Evolutionary conservation across 306 rosid species (phyloP), one percentile per base, ranked within the genome.

Genomic region (Casuarina glauca): DNA sequence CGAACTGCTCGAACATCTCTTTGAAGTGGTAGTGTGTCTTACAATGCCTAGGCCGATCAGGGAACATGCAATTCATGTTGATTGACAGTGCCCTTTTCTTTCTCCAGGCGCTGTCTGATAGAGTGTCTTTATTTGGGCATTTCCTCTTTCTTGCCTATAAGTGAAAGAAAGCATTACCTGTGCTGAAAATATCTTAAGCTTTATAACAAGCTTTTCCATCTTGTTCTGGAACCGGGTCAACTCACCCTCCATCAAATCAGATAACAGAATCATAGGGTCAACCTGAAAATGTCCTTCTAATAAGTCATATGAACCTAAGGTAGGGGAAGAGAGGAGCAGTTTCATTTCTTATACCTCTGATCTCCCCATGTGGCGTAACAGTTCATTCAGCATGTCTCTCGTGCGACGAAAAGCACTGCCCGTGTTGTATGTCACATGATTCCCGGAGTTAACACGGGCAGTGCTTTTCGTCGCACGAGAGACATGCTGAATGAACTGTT

Each of bases 161-260:
- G 32, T 26, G 32, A 26, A 26, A 26, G 1, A 38, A 73, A 41
- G 60, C 8, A 77, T 77, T 82, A 93, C 99, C 99, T 96, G 99
- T 35, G 98, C 97, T 36, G 99, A 96, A 82, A 96, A 96, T 84
- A 93, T 98, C 87, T 96, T 96, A 1, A 97, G 93, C 70, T 96
- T 97, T 69, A 90, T 84, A 54, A 96, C 94, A 84, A 96, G 93
- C 77, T 96, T 98, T 69, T 98, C 82, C 13, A 93, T 93, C 73
- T 85, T 96, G 76, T 90, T 79, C 86, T 96, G 93, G 77, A 96
- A 96, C 48, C 84, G 69, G 13, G 97, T 78, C 43, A 91, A 88
- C 77, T 93, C 97, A 80, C 32, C 32, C 32, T 84, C 87, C 72
- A 88, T 93, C 5, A 94, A 91, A 74, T 93, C 94, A 55, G 91